phyloP scores from a whole-genome alignment of 2,329 filamentous ascomycete genomes.

The Dendrostoma leiphaemia region DNA sequence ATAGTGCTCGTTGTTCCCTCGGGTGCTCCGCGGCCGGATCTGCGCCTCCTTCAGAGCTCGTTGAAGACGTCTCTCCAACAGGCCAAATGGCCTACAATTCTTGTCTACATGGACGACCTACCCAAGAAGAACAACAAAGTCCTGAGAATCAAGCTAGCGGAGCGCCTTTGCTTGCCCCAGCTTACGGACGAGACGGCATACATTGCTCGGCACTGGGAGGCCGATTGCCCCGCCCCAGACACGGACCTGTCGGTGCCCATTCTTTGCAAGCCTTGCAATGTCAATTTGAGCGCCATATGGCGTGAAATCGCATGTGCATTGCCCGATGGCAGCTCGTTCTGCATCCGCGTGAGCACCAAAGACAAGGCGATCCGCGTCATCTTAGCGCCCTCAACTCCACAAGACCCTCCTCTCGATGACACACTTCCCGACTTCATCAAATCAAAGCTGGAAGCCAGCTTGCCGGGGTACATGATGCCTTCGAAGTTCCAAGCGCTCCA shows the following conservation, averaged over 20 bases:
- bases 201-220: constrained; percentile 47
- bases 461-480: constrained; percentile 37
- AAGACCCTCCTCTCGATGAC: background rate
- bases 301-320: constrained; percentile 7
- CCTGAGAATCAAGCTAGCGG: constrained; percentile 50
- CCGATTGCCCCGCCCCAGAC: constrained; percentile 45
- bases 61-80: constrained; percentile 47
- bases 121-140: constrained; percentile 58
- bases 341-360: constrained; percentile 20
- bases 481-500: constrained; percentile 32
- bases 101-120: constrained; percentile 54
- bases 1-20: constrained; percentile 12
- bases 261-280: constrained; percentile 28
- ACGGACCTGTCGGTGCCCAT: constrained; percentile 43
- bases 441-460: constrained; percentile 17
- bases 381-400: background rate
- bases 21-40: constrained; percentile 28
- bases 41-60: constrained; percentile 46
- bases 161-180: constrained; percentile 43
- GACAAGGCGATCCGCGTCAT: constrained; percentile 10
- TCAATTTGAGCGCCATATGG: constrained; percentile 30
- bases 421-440: constrained; percentile 6
- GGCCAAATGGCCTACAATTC: constrained; percentile 49
- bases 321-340: constrained; percentile 20
- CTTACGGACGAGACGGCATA: constrained; percentile 44